Evolutionary conservation across 495 filamentous ascomycete genomes (phyloP).

Genomic region (Elasticomyces elasticus): DNA sequence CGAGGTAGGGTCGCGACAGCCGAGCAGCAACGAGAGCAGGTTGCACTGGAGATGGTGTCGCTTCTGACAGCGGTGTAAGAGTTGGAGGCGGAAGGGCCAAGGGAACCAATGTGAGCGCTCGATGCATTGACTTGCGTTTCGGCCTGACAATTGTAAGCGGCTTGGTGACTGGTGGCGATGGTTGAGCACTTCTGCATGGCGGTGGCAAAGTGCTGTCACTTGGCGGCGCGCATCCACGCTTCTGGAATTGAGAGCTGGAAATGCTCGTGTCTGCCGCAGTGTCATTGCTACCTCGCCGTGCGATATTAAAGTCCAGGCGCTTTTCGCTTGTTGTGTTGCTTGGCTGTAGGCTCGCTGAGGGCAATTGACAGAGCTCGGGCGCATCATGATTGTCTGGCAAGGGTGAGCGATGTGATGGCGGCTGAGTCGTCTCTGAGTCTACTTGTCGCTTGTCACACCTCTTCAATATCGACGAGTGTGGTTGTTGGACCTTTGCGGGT

Average conservation of each 20-base stretch:
- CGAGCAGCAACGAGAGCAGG: neutral
- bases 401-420: neutral
- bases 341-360: too few species aligned
- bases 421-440: neutral
- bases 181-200: neutral
- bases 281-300: neutral
- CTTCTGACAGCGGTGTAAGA: neutral
- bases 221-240: neutral
- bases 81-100: conserved; percentile 4
- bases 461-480: conserved; percentile 59
- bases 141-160: neutral
- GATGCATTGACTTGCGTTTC: neutral
- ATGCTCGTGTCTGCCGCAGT: neutral
- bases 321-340: too few species aligned
- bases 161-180: neutral
- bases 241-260: neutral
- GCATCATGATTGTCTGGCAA: too few species aligned
- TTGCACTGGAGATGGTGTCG: neutral
- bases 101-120: neutral
- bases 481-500: conserved; percentile 60
- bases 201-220: neutral
- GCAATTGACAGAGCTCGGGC: too few species aligned
- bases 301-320: too few species aligned
- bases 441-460: neutral
- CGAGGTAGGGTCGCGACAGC: neutral